These are phyloP conservation scores for Boechera divaricarpa DNA, from an alignment of 345 rosid genomes.

Conservation along the genomic window DNA sequence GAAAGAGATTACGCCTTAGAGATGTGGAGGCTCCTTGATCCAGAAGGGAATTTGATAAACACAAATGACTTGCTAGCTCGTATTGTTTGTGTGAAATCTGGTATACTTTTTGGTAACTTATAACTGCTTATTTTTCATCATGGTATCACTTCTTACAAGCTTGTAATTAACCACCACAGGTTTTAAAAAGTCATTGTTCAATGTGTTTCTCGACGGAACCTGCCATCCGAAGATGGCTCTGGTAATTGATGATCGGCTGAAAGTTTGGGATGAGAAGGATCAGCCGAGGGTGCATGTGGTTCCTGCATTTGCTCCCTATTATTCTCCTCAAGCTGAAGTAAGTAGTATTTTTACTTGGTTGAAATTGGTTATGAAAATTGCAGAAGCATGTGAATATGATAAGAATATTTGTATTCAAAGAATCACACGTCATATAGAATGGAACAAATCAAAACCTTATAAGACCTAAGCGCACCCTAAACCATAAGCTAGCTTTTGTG, in stretches of 20 bases:
- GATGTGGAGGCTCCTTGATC: constrained; percentile 99
- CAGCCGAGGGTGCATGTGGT: constrained; percentile 97
- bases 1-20: constrained; percentile 98
- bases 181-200: constrained; percentile 77
- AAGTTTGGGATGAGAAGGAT: constrained; percentile 99
- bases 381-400: constrained; percentile 36
- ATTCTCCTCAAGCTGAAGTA: constrained; percentile 99
- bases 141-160: constrained; percentile 26
- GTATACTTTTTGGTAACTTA: constrained; percentile 43
- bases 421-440: neutral
- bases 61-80: constrained; percentile 76
- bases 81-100: constrained; percentile 94
- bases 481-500: constrained; percentile 31
- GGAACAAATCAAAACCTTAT: constrained; percentile 24
- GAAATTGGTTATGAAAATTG: constrained; percentile 22
- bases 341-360: constrained; percentile 34
- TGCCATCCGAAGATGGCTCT: constrained; percentile 98
- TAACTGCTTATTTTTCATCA: constrained; percentile 22
- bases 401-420: constrained; percentile 8
- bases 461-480: neutral
- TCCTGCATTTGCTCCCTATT: constrained; percentile 98
- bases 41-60: constrained; percentile 88
- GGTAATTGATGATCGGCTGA: constrained; percentile 95
- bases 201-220: constrained; percentile 87
- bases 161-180: constrained; percentile 53